Evolutionary conservation across 2,329 filamentous ascomycete genomes (phyloP).

Genomic region (Colletotrichum eremochloae): DNA sequence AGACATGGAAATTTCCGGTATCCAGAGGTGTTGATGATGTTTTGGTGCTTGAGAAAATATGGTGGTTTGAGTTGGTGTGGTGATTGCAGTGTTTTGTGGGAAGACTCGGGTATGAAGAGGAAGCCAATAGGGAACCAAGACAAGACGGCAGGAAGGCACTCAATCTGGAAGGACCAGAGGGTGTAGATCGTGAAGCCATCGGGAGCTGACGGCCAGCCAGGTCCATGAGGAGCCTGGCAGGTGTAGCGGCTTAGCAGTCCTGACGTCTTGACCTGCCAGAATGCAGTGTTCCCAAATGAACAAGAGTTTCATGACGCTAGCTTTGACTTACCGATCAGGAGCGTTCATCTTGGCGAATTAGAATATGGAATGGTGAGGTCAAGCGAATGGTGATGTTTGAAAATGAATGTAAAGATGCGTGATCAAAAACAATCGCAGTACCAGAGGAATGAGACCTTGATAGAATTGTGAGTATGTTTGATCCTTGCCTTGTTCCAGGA

Average conservation of each 20-base stretch:
- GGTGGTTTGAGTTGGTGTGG: background rate
- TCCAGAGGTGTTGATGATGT: background rate
- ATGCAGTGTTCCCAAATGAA: background rate
- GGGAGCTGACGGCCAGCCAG: background rate
- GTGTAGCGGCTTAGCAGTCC: background rate
- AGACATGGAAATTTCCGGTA: background rate
- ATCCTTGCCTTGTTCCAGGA: background rate
- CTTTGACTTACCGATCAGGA: slow-evolving; percentile 24
- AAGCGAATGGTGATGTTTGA: background rate
- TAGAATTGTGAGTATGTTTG: background rate
- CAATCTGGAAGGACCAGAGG: background rate
- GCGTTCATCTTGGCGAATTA: slow-evolving; percentile 24
- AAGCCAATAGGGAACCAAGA: too few species aligned
- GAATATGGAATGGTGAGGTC: background rate
- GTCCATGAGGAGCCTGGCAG: background rate
- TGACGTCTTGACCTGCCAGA: background rate
- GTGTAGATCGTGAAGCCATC: background rate
- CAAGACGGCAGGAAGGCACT: background rate
- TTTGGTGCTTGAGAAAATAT: background rate
- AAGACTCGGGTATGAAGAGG: background rate
- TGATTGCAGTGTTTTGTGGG: background rate
- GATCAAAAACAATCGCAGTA: background rate
- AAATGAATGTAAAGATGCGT: background rate
- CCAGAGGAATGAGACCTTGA: background rate
- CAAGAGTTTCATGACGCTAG: background rate